These are phyloP conservation scores for Aspergillus diversus DNA, from an alignment of 495 filamentous ascomycete species.

Conservation along the genomic window DNA sequence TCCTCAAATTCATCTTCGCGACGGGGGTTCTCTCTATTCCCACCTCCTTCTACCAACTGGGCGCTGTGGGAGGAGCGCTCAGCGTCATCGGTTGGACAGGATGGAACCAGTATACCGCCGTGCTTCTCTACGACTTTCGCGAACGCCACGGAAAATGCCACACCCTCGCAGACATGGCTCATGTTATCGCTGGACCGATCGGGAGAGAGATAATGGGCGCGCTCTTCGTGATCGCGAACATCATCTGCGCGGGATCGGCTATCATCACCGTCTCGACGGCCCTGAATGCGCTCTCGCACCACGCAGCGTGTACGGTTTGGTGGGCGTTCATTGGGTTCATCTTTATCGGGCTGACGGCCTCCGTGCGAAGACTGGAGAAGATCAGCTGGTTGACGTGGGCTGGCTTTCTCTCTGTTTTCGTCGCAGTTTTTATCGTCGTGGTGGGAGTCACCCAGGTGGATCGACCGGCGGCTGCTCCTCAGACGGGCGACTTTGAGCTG, in stretches of 20 bases:
- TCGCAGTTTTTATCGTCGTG: slow-evolving; percentile 54
- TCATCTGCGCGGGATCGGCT: slow-evolving; percentile 51
- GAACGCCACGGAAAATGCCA: slow-evolving; percentile 43
- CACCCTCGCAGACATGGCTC: slow-evolving; percentile 68
- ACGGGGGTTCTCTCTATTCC: slow-evolving; percentile 67
- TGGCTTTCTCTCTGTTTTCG: slow-evolving; percentile 48
- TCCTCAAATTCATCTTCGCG: slow-evolving; percentile 54
- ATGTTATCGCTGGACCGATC: slow-evolving; percentile 62
- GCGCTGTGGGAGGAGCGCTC: slow-evolving; percentile 61
- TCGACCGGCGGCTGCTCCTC: slow-evolving; percentile 43
- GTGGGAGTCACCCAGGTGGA: slow-evolving; percentile 47
- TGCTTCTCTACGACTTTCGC: slow-evolving; percentile 45
- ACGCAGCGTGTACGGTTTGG: slow-evolving; percentile 53
- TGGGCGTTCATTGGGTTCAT: slow-evolving; percentile 55
- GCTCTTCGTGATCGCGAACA: slow-evolving; percentile 51
- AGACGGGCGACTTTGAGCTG: slow-evolving; percentile 45
- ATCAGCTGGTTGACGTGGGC: slow-evolving; percentile 52
- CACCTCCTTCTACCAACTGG: slow-evolving; percentile 61
- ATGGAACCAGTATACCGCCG: slow-evolving; percentile 58
- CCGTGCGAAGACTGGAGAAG: slow-evolving; percentile 44
- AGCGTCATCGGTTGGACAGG: slow-evolving; percentile 62
- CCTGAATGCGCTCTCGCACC: slow-evolving; percentile 52
- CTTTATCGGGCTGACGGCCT: slow-evolving; percentile 59
- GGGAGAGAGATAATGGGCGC: slow-evolving; percentile 46
- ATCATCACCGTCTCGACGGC: slow-evolving; percentile 55